Evolutionary conservation across 2,329 filamentous ascomycete genomes (phyloP).

Genomic region (Microsporum ferrugineum): DNA sequence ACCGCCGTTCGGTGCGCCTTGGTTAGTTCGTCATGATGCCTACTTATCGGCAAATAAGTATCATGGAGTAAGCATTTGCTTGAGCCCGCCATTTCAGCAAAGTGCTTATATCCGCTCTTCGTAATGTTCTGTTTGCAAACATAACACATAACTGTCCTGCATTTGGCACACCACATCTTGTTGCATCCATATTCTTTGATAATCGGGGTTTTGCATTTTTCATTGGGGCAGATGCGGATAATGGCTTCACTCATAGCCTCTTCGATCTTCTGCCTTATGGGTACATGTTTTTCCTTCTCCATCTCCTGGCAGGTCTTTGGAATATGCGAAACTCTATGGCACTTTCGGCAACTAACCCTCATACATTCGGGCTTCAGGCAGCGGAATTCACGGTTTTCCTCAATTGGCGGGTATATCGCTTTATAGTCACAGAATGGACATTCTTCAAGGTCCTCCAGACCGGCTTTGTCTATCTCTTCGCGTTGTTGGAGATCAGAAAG

Average conservation of each 20-base stretch:
- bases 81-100: constrained; percentile 38
- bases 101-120: constrained; percentile 55
- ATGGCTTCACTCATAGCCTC: constrained; percentile 75
- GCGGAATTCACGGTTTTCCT: constrained; percentile 59
- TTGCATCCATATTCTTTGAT: constrained; percentile 73
- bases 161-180: constrained; percentile 64
- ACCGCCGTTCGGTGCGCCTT: constrained; percentile 50
- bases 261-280: constrained; percentile 57
- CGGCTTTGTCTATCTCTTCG: constrained; percentile 55
- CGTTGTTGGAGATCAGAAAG: constrained; percentile 63
- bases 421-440: constrained; percentile 79
- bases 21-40: constrained; percentile 53
- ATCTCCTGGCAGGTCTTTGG: constrained; percentile 61
- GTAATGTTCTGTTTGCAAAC: constrained; percentile 53
- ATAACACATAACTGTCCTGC: constrained; percentile 42
- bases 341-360: constrained; percentile 55
- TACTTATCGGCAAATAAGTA: constrained; percentile 36
- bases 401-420: constrained; percentile 56
- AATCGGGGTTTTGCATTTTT: constrained; percentile 57
- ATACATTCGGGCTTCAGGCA: constrained; percentile 58
- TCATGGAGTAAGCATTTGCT: constrained; percentile 56
- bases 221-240: constrained; percentile 55
- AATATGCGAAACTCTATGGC: constrained; percentile 56
- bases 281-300: constrained; percentile 47
- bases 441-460: constrained; percentile 58